Conservation (phyloP, 768 basidiomycete genomes). For the Suillus bovinus region DNA sequence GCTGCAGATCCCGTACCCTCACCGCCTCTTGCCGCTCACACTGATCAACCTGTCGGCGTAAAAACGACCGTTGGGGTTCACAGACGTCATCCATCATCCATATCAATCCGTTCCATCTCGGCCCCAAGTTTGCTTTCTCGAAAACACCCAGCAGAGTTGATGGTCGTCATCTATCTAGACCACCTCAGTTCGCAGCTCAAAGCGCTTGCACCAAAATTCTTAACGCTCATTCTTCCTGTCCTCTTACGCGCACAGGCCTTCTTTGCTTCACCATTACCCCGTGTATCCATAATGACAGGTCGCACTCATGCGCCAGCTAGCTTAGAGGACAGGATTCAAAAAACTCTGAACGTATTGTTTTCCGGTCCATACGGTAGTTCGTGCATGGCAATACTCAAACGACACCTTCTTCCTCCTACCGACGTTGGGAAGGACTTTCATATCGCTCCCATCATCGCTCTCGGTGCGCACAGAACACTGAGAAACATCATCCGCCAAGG, state of each 20-base stretch:
- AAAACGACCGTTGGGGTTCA: constrained; percentile 40
- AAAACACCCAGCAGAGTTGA: constrained; percentile 63
- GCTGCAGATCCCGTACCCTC: constrained; percentile 17
- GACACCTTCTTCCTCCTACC: constrained; percentile 52
- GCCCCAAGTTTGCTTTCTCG: constrained; percentile 27
- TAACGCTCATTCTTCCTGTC: constrained; percentile 61
- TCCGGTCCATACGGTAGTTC: constrained; percentile 64
- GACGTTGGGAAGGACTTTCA: constrained; percentile 26
- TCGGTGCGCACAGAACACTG: constrained; percentile 63
- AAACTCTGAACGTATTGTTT: constrained; percentile 56
- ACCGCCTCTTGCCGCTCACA: constrained; percentile 33
- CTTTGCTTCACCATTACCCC: constrained; percentile 66
- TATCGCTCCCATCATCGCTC: constrained; percentile 41
- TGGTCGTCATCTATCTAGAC: constrained; percentile 60
- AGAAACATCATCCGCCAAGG: constrained; percentile 64
- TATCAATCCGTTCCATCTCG: constrained; percentile 49
- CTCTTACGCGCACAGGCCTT: constrained; percentile 72
- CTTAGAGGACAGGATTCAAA: constrained; percentile 57
- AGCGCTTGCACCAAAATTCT: constrained; percentile 52
- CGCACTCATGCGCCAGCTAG: constrained; percentile 31
- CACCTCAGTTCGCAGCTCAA: constrained; percentile 65
- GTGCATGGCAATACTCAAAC: constrained; percentile 64
- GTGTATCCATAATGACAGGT: constrained; percentile 54
- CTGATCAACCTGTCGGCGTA: constrained; percentile 26
- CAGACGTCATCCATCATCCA: constrained; percentile 61